These are phyloP conservation scores for Noccaea bulbosa DNA, from an alignment of 345 rosid species.

Conservation along the genomic window DNA sequence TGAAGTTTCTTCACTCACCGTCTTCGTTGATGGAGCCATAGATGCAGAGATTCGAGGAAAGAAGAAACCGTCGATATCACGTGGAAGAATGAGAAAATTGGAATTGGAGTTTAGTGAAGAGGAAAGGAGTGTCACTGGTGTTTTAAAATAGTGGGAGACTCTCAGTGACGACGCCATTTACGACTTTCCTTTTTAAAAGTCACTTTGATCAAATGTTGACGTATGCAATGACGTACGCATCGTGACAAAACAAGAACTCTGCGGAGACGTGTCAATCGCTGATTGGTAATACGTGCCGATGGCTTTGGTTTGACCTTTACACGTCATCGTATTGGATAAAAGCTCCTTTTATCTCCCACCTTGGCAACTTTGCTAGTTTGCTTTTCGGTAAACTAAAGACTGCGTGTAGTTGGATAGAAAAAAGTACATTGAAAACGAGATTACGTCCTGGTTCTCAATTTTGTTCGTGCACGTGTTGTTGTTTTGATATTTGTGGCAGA, in stretches of 20 bases:
- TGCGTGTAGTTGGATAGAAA: slow-evolving; percentile 24
- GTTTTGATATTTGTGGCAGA: slow-evolving; percentile 27
- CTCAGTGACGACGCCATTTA: slow-evolving; percentile 27
- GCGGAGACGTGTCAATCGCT: neutral
- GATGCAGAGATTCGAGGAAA: slow-evolving; percentile 39
- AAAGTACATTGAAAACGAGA: neutral
- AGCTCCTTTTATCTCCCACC: neutral
- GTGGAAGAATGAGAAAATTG: slow-evolving; percentile 14
- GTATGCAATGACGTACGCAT: slow-evolving; percentile 37
- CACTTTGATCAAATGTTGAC: slow-evolving; percentile 26
- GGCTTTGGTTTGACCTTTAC: neutral
- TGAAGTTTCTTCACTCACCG: slow-evolving; percentile 34
- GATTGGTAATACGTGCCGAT: slow-evolving; percentile 10
- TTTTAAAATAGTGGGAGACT: slow-evolving; percentile 27
- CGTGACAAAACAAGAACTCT: neutral
- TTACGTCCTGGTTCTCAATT: slow-evolving; percentile 36
- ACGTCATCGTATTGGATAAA: slow-evolving; percentile 35
- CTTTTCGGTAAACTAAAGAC: slow-evolving; percentile 31
- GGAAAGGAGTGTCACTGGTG: slow-evolving; percentile 35
- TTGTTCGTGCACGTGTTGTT: slow-evolving; percentile 32
- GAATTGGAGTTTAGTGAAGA: slow-evolving; percentile 32
- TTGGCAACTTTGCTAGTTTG: neutral
- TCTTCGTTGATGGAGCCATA: slow-evolving; percentile 65
- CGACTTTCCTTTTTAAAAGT: slow-evolving; percentile 19
- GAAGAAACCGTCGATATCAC: slow-evolving; percentile 28